Conservation (phyloP, 306 rosid genomes). For the Urtica urens region DNA sequence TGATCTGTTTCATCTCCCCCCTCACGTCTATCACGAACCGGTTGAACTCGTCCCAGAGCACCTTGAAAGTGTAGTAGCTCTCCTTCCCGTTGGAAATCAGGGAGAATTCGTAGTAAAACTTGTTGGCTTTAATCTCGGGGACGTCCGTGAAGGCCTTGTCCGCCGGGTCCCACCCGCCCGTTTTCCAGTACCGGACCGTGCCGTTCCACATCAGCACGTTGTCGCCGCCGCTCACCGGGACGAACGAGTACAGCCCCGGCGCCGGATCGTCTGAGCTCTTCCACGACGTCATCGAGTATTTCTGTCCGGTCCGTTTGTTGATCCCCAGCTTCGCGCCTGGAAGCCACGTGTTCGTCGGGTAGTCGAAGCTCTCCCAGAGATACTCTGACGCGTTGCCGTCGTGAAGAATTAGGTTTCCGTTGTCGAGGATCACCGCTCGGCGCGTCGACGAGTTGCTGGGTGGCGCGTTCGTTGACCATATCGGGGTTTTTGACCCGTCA, state of each 20-base stretch:
- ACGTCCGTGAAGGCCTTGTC: slow-evolving; percentile 16
- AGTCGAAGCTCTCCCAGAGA: slow-evolving; percentile 51
- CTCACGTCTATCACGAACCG: slow-evolving; percentile 27
- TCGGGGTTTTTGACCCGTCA: slow-evolving; percentile 14
- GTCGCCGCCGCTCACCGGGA: slow-evolving; percentile 19
- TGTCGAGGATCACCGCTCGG: slow-evolving; percentile 27
- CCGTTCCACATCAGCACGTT: slow-evolving; percentile 31
- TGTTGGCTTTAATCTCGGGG: slow-evolving; percentile 38
- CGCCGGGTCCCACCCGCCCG: slow-evolving; percentile 39
- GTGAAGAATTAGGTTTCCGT: slow-evolving; percentile 37
- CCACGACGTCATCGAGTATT: slow-evolving; percentile 38
- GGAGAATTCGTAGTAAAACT: slow-evolving; percentile 23
- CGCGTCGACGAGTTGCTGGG: slow-evolving; percentile 14
- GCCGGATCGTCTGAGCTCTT: slow-evolving; percentile 36
- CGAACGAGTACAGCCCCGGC: slow-evolving; percentile 35
- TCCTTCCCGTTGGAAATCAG: slow-evolving; percentile 33
- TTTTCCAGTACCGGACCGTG: slow-evolving; percentile 29
- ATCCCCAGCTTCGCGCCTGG: slow-evolving; percentile 30
- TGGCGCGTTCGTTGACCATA: slow-evolving; percentile 48
- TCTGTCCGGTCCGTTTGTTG: slow-evolving; percentile 22
- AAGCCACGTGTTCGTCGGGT: slow-evolving; percentile 44
- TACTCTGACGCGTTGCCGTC: slow-evolving; percentile 7
- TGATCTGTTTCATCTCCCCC: slow-evolving; percentile 1
- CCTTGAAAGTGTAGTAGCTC: slow-evolving; percentile 33
- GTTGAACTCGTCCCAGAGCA: slow-evolving; percentile 8